Evolutionary conservation across 2,329 filamentous ascomycete species (phyloP), one percentile per base, ranked within the genome.

Genomic region (Fusarium sp.): DNA sequence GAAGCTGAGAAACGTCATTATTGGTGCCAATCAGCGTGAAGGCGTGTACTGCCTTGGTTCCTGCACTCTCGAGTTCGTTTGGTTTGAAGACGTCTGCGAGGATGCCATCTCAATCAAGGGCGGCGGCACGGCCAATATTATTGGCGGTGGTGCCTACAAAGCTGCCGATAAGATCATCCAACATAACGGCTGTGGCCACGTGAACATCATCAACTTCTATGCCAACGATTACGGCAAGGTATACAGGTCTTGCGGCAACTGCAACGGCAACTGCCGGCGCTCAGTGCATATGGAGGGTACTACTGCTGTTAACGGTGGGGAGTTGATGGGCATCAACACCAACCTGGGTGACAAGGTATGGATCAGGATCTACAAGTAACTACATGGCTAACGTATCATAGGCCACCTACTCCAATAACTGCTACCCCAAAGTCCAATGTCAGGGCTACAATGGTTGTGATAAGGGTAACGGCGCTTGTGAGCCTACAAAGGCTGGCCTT

Each of bases 71-170:
- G 78, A 83, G 70, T 84, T 82, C n/a, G 85, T 86, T 45, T 87
- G 85, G 85, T 87, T 85, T 65, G 81, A 83, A 59, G 82, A 84
- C 33, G 84, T 86, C 52, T 85, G 84, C 66, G 84, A 85, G 61
- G 76, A 77, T 19, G 70, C 70, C 11, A 73, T 73, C 38, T 58
- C 70, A 0, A 70, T 73, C 42, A 70, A 71, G 19, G 70, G 70
- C 18, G 77, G 80, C 54, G 79, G 79, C 10, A 72, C 69, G 19
- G 78, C 83, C 44, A 80, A 80, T 70, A 83, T 85, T 54, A 81
- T 80, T 31, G 83, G 83, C 11, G 84, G 84, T 21, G 84, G 84
- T 45, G 84, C 85, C 1, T 83, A 81, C 51, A 78, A 83, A 33
- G 85, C 84, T 8, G 56, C 72, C 0, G 85, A 86, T 71, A 86